These are phyloP conservation scores for Trichoderma virens DNA, from an alignment of 495 filamentous ascomycete genomes.

Conservation along the genomic window DNA sequence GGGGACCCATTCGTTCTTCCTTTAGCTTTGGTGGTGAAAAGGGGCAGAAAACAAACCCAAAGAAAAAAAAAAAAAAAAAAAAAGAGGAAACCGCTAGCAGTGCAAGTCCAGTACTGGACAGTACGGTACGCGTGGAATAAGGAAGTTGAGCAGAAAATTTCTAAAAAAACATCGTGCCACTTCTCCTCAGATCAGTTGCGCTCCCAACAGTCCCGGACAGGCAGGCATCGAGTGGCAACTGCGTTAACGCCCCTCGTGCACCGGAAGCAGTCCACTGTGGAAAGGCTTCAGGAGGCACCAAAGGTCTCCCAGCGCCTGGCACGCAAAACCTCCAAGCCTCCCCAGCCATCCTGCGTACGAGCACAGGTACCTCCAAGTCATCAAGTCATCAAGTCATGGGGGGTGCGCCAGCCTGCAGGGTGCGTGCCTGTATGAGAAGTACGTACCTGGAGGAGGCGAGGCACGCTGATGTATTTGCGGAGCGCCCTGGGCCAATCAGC, in stretches of 20 bases:
- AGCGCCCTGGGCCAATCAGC: neutral
- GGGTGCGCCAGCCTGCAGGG: too few species aligned
- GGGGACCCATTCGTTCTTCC: neutral
- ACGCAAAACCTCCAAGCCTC: neutral
- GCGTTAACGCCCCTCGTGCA: constrained; percentile 1
- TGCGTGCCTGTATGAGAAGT: too few species aligned
- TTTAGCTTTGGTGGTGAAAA: constrained; percentile 3
- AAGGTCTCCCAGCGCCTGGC: neutral
- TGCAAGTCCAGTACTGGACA: too few species aligned
- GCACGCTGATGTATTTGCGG: constrained; percentile 1
- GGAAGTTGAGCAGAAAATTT: too few species aligned
- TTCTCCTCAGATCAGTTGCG: neutral
- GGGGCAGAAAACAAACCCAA: neutral
- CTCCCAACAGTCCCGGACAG: neutral
- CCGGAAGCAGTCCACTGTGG: neutral
- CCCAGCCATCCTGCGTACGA: neutral
- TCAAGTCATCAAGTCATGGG: too few species aligned
- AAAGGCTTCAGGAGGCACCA: neutral
- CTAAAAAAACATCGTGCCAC: constrained; percentile 7
- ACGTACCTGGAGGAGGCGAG: neutral
- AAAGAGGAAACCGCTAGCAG: neutral
- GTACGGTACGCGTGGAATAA: too few species aligned
- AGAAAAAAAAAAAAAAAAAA: neutral
- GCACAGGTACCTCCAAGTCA: too few species aligned
- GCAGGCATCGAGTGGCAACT: constrained; percentile 5